Conservation (phyloP, 495 filamentous ascomycete genomes). For the Neurospora sp. region DNA sequence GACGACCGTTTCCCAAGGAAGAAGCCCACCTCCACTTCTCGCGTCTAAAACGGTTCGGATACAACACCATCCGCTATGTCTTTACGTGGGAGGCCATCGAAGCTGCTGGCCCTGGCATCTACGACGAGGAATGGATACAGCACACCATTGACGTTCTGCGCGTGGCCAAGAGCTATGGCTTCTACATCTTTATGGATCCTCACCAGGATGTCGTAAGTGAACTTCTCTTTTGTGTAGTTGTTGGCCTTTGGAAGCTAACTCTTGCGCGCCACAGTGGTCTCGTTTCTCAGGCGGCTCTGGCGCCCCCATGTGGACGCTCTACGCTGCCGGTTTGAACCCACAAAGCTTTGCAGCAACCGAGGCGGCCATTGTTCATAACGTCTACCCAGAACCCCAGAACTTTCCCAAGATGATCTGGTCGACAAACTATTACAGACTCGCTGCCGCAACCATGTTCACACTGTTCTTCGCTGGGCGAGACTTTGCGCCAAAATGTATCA, state of each 20-base stretch:
- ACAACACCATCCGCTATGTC: slow-evolving; percentile 91
- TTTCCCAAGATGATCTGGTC: slow-evolving; percentile 99
- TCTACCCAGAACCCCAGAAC: slow-evolving; percentile 70
- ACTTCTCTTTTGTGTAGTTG: neutral
- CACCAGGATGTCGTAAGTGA: slow-evolving; percentile 84
- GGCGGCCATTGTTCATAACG: slow-evolving; percentile 91
- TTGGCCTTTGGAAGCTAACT: neutral
- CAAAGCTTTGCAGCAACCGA: slow-evolving; percentile 74
- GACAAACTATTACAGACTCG: slow-evolving; percentile 86
- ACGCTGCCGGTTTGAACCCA: slow-evolving; percentile 86
- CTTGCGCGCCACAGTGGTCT: slow-evolving; percentile 57
- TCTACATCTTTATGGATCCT: slow-evolving; percentile 95
- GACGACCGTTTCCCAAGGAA: slow-evolving; percentile 68
- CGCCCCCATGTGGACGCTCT: slow-evolving; percentile 95
- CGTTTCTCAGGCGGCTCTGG: slow-evolving; percentile 88
- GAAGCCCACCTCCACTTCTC: slow-evolving; percentile 84
- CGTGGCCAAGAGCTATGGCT: slow-evolving; percentile 78
- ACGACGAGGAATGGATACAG: slow-evolving; percentile 88
- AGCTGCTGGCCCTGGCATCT: slow-evolving; percentile 80
- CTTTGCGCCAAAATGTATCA: slow-evolving; percentile 92
- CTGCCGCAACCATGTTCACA: slow-evolving; percentile 85
- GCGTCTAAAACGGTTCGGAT: slow-evolving; percentile 77
- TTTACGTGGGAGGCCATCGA: slow-evolving; percentile 99
- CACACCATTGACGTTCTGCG: slow-evolving; percentile 80
- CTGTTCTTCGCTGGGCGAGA: slow-evolving; percentile 87